Evolutionary conservation across 164 flowering plant species (phyloP).

Genomic region (Aristolochia californica): DNA sequence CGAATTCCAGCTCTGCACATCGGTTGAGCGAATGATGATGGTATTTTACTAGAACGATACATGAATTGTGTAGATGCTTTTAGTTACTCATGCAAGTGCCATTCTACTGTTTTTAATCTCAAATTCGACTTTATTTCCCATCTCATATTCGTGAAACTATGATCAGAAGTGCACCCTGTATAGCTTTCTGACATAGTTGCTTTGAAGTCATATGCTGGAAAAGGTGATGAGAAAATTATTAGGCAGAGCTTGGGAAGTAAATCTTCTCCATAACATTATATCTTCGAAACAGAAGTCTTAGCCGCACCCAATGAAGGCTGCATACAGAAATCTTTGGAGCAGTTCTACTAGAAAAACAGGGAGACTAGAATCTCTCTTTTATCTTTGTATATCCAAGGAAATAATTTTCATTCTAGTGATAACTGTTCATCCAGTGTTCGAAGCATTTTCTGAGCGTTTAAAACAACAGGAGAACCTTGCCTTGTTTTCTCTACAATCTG

Average conservation of each 20-base stretch:
- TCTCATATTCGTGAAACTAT: too few species aligned
- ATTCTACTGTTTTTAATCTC: too few species aligned
- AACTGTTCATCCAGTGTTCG: constrained; percentile 26
- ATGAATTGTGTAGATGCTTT: too few species aligned
- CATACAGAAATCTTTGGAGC: neutral
- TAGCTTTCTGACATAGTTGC: too few species aligned
- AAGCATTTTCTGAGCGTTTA: constrained; percentile 41
- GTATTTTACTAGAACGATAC: too few species aligned
- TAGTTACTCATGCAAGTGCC: too few species aligned
- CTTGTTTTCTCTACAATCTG: constrained; percentile 56
- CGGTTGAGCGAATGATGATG: neutral
- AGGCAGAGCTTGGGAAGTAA: too few species aligned
- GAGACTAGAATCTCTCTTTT: neutral
- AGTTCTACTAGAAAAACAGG: neutral
- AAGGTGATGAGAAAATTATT: too few species aligned
- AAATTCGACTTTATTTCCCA: too few species aligned
- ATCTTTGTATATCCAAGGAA: neutral
- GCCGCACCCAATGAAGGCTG: neutral
- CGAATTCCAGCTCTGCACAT: neutral
- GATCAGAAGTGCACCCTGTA: too few species aligned
- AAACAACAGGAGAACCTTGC: constrained; percentile 48
- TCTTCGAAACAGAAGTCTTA: neutral
- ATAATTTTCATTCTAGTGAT: constrained; percentile 4
- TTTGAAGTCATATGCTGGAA: too few species aligned
- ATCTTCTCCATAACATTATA: too few species aligned